phyloP scores from a whole-genome alignment of 1,139 yeast genomes.

The Scheffersomyces illinoinensis region DNA sequence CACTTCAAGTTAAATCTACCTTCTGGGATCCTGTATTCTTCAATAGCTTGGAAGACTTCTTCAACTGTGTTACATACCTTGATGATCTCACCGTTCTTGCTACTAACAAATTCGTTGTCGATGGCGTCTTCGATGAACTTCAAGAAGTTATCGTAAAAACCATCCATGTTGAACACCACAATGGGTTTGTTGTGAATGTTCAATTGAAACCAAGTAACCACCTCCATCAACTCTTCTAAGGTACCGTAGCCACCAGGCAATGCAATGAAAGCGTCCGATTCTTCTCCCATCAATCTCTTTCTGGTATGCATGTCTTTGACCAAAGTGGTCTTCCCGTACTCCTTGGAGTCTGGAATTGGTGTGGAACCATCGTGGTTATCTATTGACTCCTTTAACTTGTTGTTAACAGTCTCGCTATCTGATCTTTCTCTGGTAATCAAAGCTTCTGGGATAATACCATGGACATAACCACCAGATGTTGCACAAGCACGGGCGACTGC shows the following conservation, averaged over 20 bases:
- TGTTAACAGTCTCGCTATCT: constrained; percentile 42
- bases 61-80: constrained; percentile 68
- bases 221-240: constrained; percentile 85
- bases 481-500: constrained; percentile 75
- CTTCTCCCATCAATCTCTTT: constrained; percentile 82
- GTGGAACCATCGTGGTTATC: constrained; percentile 60
- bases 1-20: constrained; percentile 77
- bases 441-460: constrained; percentile 85
- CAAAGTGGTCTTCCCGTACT: constrained; percentile 76
- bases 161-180: constrained; percentile 73
- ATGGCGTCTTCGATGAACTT: constrained; percentile 59
- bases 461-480: constrained; percentile 69
- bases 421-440: constrained; percentile 74
- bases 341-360: constrained; percentile 60
- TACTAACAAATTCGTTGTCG: constrained; percentile 65
- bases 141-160: constrained; percentile 74
- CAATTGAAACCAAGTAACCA: constrained; percentile 87
- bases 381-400: constrained; percentile 44
- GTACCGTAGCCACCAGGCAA: constrained; percentile 95
- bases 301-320: constrained; percentile 92
- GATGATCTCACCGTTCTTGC: constrained; percentile 66
- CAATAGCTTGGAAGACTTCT: constrained; percentile 64
- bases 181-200: constrained; percentile 84
- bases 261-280: constrained; percentile 85
- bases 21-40: constrained; percentile 64